Base-by-base conservation (phyloP, 192 early-diverging fungal species). In the Backusella luteola region DNA sequence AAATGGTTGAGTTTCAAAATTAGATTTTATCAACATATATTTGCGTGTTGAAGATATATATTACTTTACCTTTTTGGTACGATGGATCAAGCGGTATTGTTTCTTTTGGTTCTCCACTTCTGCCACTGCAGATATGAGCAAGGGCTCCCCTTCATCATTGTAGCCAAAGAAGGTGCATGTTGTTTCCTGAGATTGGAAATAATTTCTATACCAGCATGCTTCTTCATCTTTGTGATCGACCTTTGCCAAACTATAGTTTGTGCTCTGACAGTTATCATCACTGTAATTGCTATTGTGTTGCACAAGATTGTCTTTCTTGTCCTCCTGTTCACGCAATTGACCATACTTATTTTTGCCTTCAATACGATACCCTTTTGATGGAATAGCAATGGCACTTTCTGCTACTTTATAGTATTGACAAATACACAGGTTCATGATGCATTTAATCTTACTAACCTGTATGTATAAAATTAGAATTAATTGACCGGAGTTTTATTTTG, bases 341-440 rank as follows among this genome's bases (percentile, higher is more conserved):
- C 69, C 80, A 26, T 70, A 46, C 52, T 73, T 79, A 44, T 84
- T 84, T 38, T 34, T 74, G 35, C 82, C 82, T 73, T 84, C 82
- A 21, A 84, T 78, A 46, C 67, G 75, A 23, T 75, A 84, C 6
- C 82, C 82, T 68, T 84, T 80, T 32, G 72, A 77, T 8, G 82
- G 82, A 44, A 84, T 84, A 42, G 80, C 72, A 76, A 84, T 80
- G 11, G 82, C 82, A 17, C 73, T 74, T 67, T 84, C 82, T 32
- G 75, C 67, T 14, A 73, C 42, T 49, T 75, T 73, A 66, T 84
- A 77, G 59, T 84, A 77, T 23, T 80, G 79, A 21, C 78, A 71
- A 19, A 84, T 63, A 38, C 77, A 77, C 41, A 80, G 41, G 34
- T 84, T 77, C 15, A 74, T 44, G 14, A 84, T 42, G 6, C 75